These are phyloP conservation scores for Suillus cothurnatus DNA, from an alignment of 768 basidiomycete genomes.

Conservation along the genomic window DNA sequence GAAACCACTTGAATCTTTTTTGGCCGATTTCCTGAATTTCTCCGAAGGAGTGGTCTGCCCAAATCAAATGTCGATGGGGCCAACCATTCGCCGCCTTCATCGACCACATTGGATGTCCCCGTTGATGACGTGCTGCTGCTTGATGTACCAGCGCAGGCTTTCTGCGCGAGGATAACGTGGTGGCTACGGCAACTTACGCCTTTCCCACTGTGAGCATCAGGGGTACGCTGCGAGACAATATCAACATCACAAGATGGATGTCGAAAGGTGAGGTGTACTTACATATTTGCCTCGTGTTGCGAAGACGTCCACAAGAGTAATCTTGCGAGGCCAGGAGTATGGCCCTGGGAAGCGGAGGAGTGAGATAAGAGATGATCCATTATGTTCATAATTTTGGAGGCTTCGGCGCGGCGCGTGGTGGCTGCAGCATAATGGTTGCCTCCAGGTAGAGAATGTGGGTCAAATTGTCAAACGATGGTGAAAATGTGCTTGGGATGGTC, in stretches of 20 bases:
- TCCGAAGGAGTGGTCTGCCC: no score
- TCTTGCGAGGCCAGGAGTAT: background rate
- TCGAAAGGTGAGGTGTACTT: background rate
- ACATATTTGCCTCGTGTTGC: background rate
- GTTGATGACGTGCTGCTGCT: no score
- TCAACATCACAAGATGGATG: background rate
- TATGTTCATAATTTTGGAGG: background rate
- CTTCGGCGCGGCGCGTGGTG: background rate
- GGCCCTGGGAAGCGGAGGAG: background rate
- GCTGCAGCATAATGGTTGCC: background rate
- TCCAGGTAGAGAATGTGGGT: no score
- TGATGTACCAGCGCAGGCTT: no score
- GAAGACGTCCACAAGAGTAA: background rate
- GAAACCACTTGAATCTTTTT: no score
- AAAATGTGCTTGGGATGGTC: background rate
- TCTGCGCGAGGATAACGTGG: no score
- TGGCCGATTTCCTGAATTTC: no score
- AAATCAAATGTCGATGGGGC: no score
- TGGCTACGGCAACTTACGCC: no score
- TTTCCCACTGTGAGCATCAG: background rate
- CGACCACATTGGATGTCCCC: no score
- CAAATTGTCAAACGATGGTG: background rate
- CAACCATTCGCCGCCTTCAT: no score
- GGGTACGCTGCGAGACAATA: background rate
- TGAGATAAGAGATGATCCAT: background rate